Base-by-base conservation (phyloP, 2,329 filamentous ascomycete genomes). In the Stachybotrys echinatus region DNA sequence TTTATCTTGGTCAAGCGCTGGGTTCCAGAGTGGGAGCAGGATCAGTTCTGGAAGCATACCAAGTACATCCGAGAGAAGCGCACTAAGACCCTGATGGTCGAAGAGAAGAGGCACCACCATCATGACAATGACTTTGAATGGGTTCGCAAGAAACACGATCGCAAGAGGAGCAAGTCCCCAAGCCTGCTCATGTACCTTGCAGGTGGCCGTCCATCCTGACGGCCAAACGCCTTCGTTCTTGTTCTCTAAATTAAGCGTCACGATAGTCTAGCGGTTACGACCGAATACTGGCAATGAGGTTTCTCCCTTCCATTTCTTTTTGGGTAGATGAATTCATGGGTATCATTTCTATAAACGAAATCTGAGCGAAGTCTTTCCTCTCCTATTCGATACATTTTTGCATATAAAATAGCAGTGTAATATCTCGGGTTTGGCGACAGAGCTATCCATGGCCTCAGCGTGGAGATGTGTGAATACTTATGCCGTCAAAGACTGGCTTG, bases 1-100 rank as follows among this genome's bases (percentile, higher is more conserved):
- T 91, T 82, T 58, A 73, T 91, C 49, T 67, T 92, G 52, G 87
- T 91, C 69, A 88, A 87, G 67, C 76, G 83, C 50, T 88, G 82
- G 81, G 82, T 91, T 47, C 79, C 81, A 4, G 83, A 89, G 57
- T 79, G 80, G 53, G 80, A 89, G 62, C 87, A 89, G 60, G 80
- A 89, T 51, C 72, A 82, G 50, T 77, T 90, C 45, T 92, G 88
- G 77, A 77, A 81, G 42, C 86, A 91, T 67, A 89, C 87, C 3
- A 76, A 76, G 53, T 71, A 76, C 42, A 64, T 89, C 54, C 83
- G 84, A n/a, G 79, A 83, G 60, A 75, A 74, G 62, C 71, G 74
- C 6, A 64, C 62, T 43, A 75, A 72, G 58, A 64, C 74, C 40
- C 66, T 77, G 17, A 64, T 76, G 49, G 68, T 81, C 45, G 75